Percentiles rank a stretch among this genome's conserved stretches.
Conservation (phyloP, 805 yeast genomes). For the Metschnikowia lochheadii region DNA sequence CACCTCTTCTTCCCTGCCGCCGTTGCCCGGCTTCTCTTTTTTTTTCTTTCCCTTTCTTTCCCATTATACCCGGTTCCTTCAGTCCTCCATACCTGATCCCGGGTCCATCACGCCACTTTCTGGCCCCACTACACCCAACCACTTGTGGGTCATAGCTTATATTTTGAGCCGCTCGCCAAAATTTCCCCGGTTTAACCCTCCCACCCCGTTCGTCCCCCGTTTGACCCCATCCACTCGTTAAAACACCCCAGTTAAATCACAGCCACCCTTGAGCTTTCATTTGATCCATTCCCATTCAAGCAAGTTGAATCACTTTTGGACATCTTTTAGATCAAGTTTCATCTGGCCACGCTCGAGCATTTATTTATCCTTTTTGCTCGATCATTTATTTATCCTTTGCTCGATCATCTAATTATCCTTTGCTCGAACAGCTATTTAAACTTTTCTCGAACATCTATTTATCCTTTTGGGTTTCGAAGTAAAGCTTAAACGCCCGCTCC, state of each 20-base stretch:
- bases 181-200: neutral
- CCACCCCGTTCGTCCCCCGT: neutral
- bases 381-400: neutral
- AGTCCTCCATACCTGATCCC: too few relatives aligned
- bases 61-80: neutral
- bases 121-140: neutral
- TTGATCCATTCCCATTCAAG: neutral
- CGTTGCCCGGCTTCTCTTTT: neutral
- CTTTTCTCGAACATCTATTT: neutral
- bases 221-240: neutral
- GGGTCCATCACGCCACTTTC: neutral
- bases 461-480: neutral
- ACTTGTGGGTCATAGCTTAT: neutral
- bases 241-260: neutral
- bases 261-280: neutral
- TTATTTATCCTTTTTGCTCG: neutral
- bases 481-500: neutral
- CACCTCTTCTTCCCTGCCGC: neutral
- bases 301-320: neutral
- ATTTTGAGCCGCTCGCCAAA: neutral
- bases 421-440: too few relatives aligned
- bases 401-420: too few relatives aligned
- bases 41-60: neutral
- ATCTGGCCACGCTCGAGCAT: neutral
- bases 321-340: neutral